phyloP scores from a whole-genome alignment of 441 rosid species.

The Gossypium schwendimanii region DNA sequence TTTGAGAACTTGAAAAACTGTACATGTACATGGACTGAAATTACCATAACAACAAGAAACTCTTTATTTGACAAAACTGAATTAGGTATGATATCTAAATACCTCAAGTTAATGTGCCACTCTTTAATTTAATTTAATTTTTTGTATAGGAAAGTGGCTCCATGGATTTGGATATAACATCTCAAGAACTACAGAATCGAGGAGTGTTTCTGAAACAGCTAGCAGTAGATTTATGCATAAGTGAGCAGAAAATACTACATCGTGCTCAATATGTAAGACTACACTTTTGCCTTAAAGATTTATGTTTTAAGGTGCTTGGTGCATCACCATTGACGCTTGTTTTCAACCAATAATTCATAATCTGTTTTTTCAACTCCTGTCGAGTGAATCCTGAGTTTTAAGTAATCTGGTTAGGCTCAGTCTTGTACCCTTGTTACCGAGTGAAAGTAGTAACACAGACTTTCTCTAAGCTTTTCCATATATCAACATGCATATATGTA shows the following conservation, averaged over 20 bases:
- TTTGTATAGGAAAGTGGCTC: slow-evolving; percentile 70
- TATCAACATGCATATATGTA: too few relatives aligned
- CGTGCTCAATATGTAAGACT: slow-evolving; percentile 78
- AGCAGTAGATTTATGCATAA: slow-evolving; percentile 81
- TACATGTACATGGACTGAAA: background rate
- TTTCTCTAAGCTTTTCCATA: too few relatives aligned
- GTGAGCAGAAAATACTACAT: slow-evolving; percentile 72
- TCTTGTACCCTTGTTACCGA: background rate
- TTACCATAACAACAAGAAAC: background rate
- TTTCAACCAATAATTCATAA: background rate
- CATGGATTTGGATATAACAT: slow-evolving; percentile 89
- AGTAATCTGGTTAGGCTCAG: background rate
- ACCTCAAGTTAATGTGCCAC: background rate
- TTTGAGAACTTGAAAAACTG: background rate
- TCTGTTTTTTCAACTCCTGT: background rate
- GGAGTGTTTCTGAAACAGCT: slow-evolving; percentile 81
- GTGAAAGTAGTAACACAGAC: background rate
- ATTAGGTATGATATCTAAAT: background rate
- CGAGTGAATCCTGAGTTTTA: background rate
- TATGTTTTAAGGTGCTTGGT: background rate
- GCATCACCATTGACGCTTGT: background rate
- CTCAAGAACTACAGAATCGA: slow-evolving; percentile 78
- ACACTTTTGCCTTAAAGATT: background rate
- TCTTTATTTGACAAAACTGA: background rate
- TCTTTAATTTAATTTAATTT: background rate